Conservation (phyloP, 352 stramenopile genomes). For the Phytophthora aleatoria region DNA sequence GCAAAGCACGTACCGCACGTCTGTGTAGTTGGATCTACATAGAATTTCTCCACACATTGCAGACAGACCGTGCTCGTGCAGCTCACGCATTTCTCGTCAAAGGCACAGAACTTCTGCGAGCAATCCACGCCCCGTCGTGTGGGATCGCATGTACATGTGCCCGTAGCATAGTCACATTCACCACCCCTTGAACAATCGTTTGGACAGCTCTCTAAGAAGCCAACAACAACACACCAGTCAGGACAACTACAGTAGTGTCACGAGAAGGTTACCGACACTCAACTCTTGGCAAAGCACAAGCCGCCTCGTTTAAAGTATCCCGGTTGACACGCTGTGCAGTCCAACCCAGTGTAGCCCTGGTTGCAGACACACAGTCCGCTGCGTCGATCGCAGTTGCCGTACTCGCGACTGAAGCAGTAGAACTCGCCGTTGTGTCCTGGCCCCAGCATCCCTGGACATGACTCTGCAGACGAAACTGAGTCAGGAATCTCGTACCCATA, state of each 20-base stretch:
- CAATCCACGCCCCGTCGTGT: conserved; percentile 86
- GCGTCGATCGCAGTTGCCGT: conserved; percentile 94
- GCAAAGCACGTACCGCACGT: conserved; percentile 62
- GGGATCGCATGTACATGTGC: conserved; percentile 77
- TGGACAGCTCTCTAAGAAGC: conserved; percentile 70
- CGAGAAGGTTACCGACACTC: not conserved
- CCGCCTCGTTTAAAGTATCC: conserved; percentile 86
- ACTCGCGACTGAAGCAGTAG: conserved; percentile 91
- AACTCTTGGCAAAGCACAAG: conserved; percentile 91
- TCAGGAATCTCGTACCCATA: not conserved
- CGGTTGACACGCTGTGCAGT: conserved; percentile 88
- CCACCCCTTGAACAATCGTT: conserved; percentile 90
- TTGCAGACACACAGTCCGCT: conserved; percentile 95
- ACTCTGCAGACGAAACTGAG: conserved; percentile 43
- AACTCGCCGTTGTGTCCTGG: conserved; percentile 89
- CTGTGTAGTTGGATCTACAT: conserved; percentile 62
- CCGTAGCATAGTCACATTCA: conserved; percentile 89
- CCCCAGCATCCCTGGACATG: conserved; percentile 85
- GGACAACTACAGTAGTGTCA: not conserved
- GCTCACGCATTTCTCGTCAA: conserved; percentile 86
- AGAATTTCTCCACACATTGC: conserved; percentile 89
- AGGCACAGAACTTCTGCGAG: conserved; percentile 64
- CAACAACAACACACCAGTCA: not conserved
- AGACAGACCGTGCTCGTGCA: conserved; percentile 86
- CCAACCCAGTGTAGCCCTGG: conserved; percentile 91